Conservation (phyloP, 208 protist species). For the Sergeia podlipaevii region DNA sequence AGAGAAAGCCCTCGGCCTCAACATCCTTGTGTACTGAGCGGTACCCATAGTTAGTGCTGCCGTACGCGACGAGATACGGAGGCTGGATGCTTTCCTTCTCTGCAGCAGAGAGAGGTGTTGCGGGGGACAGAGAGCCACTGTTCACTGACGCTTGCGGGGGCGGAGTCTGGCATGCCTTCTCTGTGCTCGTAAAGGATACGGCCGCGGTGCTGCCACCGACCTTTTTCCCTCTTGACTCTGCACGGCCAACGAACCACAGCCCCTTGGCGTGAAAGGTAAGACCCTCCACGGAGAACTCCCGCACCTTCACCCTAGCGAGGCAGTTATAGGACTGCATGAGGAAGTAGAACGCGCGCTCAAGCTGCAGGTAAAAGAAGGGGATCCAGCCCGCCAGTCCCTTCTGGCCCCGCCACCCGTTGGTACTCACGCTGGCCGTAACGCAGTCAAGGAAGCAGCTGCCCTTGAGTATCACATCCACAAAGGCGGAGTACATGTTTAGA, state of each 20-base stretch:
- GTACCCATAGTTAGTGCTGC: constrained; percentile 88
- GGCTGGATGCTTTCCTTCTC: constrained; percentile 13
- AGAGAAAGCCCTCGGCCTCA: constrained; percentile 67
- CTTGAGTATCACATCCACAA: constrained; percentile 47
- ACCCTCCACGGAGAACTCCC: constrained; percentile 56
- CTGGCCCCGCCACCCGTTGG: constrained; percentile 73
- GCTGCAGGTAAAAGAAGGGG: constrained; percentile 80
- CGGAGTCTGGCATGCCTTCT: neutral
- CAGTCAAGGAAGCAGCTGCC: constrained; percentile 31
- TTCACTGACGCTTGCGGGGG: too few species aligned
- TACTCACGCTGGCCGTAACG: constrained; percentile 67
- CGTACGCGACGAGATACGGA: constrained; percentile 76
- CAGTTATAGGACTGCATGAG: constrained; percentile 51
- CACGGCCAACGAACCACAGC: constrained; percentile 46
- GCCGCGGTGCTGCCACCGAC: neutral
- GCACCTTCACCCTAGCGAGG: constrained; percentile 47
- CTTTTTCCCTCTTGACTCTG: neutral
- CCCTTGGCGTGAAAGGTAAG: constrained; percentile 88
- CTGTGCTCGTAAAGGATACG: neutral
- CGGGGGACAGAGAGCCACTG: too few species aligned
- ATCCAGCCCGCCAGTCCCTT: constrained; percentile 67
- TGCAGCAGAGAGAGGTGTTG: too few species aligned
- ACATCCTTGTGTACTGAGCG: constrained; percentile 84
- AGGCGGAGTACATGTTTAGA: constrained; percentile 72
- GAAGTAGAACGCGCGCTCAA: constrained; percentile 75